A percentile compares a stretch with the other conserved stretches of the same genome.
These are phyloP conservation scores for Trametopsis cervina DNA, from an alignment of 768 basidiomycete genomes.

Conservation along the genomic window DNA sequence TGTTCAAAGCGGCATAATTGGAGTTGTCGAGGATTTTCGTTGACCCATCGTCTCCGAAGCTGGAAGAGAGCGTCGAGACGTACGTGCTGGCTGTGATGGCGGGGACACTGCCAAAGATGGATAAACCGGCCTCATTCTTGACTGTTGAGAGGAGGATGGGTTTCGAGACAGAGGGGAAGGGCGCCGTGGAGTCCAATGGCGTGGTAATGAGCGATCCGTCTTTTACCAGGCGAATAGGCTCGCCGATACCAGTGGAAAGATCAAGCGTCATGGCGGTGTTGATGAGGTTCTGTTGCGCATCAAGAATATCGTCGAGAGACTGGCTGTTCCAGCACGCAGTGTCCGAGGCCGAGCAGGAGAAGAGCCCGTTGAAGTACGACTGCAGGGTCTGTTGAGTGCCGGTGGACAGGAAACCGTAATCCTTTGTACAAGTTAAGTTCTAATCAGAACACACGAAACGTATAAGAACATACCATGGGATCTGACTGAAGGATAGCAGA, in stretches of 20 bases:
- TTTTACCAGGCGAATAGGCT: slow-evolving; percentile 59
- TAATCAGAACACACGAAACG: background rate
- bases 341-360: slow-evolving; percentile 40
- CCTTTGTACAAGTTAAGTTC: slow-evolving; percentile 30
- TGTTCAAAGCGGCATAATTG: slow-evolving; percentile 34
- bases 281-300: slow-evolving; percentile 42
- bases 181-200: slow-evolving; percentile 51
- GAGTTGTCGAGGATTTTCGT: slow-evolving; percentile 34
- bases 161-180: slow-evolving; percentile 57
- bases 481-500: slow-evolving; percentile 83
- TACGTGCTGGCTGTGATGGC: slow-evolving; percentile 36
- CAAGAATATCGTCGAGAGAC: slow-evolving; percentile 44
- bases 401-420: slow-evolving; percentile 61
- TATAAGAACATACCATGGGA: slow-evolving; percentile 54
- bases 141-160: slow-evolving; percentile 68
- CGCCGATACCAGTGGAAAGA: slow-evolving; percentile 42
- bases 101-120: slow-evolving; percentile 44
- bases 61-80: slow-evolving; percentile 28
- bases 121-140: slow-evolving; percentile 61
- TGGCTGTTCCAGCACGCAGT: slow-evolving; percentile 44
- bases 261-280: slow-evolving; percentile 37
- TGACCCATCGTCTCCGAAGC: slow-evolving; percentile 44
- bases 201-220: slow-evolving; percentile 67
- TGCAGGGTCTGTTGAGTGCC: slow-evolving; percentile 49
- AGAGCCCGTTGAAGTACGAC: slow-evolving; percentile 39